These are phyloP conservation scores for Triticum timopheevii DNA, from an alignment of 176 grass and related monocot species.

Conservation along the genomic window DNA sequence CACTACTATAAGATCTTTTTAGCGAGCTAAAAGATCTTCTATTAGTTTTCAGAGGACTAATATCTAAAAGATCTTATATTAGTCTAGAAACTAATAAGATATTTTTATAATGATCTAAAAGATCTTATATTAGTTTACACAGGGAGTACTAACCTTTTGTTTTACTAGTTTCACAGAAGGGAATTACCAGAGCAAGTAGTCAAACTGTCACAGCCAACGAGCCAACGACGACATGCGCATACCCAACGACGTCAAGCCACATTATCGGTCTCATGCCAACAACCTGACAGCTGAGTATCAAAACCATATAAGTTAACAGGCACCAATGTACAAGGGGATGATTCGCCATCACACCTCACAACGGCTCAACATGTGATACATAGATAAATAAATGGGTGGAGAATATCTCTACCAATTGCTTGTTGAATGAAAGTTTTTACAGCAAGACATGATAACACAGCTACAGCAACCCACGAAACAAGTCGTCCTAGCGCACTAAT, in stretches of 20 bases:
- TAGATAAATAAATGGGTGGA: background rate
- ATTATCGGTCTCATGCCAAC: background rate
- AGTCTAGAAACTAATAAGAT: too few relatives aligned
- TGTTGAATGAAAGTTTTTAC: slow-evolving; percentile 25
- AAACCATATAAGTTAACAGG: background rate
- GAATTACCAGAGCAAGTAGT: too few relatives aligned
- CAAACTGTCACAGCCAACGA: background rate
- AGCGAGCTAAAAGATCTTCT: too few relatives aligned
- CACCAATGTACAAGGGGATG: background rate
- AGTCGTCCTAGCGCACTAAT: slow-evolving; percentile 32
- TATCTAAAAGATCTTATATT: too few relatives aligned
- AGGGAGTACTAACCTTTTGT: too few relatives aligned
- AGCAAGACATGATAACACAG: background rate
- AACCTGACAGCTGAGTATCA: background rate
- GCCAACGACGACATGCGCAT: background rate
- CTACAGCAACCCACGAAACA: slow-evolving; percentile 23
- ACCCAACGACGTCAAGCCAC: too few relatives aligned
- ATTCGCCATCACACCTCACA: background rate
- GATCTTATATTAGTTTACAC: too few relatives aligned
- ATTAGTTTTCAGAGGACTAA: too few relatives aligned
- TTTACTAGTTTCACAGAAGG: too few relatives aligned
- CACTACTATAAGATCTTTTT: too few relatives aligned
- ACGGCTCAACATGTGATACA: background rate
- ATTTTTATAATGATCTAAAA: too few relatives aligned
- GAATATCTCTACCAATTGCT: background rate